A percentile compares a stretch with the other conserved stretches of the same genome.
phyloP scores from a whole-genome alignment of 257 asterid species.

The Jacaranda copaia region DNA sequence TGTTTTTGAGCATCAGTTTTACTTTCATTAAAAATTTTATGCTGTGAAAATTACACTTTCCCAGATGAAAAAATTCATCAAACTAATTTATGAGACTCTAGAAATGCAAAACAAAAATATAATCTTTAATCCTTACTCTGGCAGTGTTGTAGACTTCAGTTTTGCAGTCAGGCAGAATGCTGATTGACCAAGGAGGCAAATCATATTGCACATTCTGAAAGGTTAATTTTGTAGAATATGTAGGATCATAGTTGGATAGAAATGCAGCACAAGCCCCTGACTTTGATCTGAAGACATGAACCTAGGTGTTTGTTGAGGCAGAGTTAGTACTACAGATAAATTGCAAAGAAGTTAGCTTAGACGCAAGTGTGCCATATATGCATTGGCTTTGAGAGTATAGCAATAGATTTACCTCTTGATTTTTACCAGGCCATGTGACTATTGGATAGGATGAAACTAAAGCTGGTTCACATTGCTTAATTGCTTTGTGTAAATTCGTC shows the following conservation, averaged over 20 bases:
- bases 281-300: constrained; percentile 68
- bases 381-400: constrained; percentile 15
- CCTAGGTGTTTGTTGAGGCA: constrained; percentile 41
- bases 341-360: background rate
- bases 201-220: constrained; percentile 61
- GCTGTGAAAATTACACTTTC: background rate
- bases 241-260: constrained; percentile 71
- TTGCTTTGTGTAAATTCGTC: constrained; percentile 65
- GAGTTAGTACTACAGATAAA: background rate
- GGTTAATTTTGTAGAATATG: constrained; percentile 52
- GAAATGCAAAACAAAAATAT: background rate
- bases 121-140: constrained; percentile 47
- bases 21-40: background rate
- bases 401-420: constrained; percentile 61
- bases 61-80: background rate
- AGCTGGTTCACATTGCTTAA: constrained; percentile 69
- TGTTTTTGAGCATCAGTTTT: too few relatives aligned
- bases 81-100: background rate
- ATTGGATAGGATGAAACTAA: constrained; percentile 67
- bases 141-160: constrained; percentile 82
- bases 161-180: constrained; percentile 87
- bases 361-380: background rate
- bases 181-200: constrained; percentile 89
- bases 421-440: constrained; percentile 64
- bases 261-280: constrained; percentile 83